A percentile compares a stretch with the other conserved stretches of the same genome.
Conservation (phyloP, 768 basidiomycete genomes). For the Tricholoma flavovirens region DNA sequence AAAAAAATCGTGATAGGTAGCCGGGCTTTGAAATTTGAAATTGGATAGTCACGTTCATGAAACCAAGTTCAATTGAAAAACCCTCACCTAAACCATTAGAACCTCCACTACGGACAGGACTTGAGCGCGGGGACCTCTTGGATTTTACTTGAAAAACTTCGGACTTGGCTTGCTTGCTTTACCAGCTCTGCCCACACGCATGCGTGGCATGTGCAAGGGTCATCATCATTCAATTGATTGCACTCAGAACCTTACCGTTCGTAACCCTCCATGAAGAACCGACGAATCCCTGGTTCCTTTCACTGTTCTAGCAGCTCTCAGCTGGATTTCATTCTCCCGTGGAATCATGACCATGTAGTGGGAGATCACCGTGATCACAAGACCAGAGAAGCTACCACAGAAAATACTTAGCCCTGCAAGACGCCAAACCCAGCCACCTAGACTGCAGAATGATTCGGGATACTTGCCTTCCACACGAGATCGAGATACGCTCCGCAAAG, state of each 20-base stretch:
- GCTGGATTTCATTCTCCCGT: neutral
- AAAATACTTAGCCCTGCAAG: neutral
- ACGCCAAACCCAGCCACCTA: neutral
- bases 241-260: neutral
- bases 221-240: neutral
- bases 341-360: neutral
- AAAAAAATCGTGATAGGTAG: neutral
- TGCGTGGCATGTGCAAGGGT: neutral
- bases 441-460: neutral
- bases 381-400: neutral
- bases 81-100: neutral
- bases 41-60: neutral
- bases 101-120: neutral
- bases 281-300: neutral
- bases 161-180: neutral
- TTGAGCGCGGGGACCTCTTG: neutral
- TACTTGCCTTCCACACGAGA: neutral
- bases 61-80: neutral
- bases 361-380: neutral
- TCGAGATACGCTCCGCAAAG: neutral
- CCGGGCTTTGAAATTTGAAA: conserved; percentile 1
- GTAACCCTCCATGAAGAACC: neutral
- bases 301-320: neutral
- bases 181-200: neutral
- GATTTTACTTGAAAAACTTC: neutral